phyloP scores from a whole-genome alignment of 1,139 yeast species.

The Protomyces lactucae-debilis region DNA sequence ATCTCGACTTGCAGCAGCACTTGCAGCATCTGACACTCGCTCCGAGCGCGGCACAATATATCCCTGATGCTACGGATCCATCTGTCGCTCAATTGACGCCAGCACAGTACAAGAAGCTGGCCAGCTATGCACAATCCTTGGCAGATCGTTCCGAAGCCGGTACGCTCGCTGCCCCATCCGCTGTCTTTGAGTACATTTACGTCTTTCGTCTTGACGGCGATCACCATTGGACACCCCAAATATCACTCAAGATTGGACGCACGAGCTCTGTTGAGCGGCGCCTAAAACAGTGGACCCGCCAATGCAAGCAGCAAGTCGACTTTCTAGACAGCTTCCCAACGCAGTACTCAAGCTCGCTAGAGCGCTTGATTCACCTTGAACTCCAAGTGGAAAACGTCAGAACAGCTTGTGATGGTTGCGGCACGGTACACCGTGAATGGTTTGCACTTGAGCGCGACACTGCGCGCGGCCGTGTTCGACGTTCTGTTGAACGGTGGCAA shows the following conservation, averaged over 20 bases:
- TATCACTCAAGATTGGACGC: slow-evolving; percentile 24
- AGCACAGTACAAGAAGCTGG: background rate
- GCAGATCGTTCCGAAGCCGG: background rate
- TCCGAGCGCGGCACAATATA: background rate
- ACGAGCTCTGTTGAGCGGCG: slow-evolving; percentile 12
- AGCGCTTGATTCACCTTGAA: slow-evolving; percentile 15
- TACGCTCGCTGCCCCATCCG: background rate
- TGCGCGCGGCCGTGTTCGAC: slow-evolving; percentile 11
- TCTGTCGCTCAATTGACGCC: background rate
- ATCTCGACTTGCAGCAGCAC: background rate
- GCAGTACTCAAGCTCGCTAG: slow-evolving; percentile 3
- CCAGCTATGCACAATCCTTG: background rate
- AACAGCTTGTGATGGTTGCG: slow-evolving; percentile 4
- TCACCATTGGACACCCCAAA: slow-evolving; percentile 6
- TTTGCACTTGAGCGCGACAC: slow-evolving; percentile 11
- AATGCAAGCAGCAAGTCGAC: slow-evolving; percentile 20
- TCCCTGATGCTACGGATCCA: background rate
- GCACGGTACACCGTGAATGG: slow-evolving; percentile 20
- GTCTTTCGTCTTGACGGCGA: slow-evolving; percentile 24
- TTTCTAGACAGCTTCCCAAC: slow-evolving; percentile 8
- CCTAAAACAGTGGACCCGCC: slow-evolving; percentile 13
- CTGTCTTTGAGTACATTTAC: slow-evolving; percentile 2
- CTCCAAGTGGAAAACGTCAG: slow-evolving; percentile 15
- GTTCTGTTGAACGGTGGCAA: background rate
- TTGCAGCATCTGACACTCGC: background rate